These are phyloP conservation scores for Sequoiadendron giganteum DNA, from an alignment of 75 land plant genomes.

Conservation along the genomic window DNA sequence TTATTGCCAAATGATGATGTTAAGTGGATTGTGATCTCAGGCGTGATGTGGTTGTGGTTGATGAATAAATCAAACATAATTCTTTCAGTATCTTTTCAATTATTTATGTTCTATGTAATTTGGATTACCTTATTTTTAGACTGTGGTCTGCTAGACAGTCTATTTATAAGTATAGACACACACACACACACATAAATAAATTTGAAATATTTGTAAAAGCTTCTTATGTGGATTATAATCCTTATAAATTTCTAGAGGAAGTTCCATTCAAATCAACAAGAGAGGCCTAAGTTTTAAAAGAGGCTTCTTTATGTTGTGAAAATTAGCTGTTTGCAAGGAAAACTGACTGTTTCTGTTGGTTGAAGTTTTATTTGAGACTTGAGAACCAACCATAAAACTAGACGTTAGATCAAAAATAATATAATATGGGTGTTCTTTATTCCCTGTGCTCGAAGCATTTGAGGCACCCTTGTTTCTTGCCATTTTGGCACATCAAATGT, in stretches of 20 bases:
- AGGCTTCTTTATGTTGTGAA: background rate
- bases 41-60: background rate
- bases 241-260: background rate
- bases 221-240: background rate
- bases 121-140: background rate
- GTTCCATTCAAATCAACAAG: background rate
- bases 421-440: background rate
- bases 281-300: background rate
- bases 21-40: background rate
- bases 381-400: background rate
- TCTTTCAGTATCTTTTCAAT: no score
- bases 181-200: background rate
- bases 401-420: background rate
- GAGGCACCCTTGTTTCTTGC: background rate
- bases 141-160: background rate
- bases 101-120: no score
- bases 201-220: background rate
- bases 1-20: background rate
- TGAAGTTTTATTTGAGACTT: background rate
- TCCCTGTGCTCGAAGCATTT: background rate
- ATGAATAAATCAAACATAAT: background rate
- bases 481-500: background rate
- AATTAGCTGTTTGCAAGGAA: background rate
- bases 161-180: no score
- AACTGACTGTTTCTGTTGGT: background rate